phyloP scores from a whole-genome alignment of 2,329 filamentous ascomycete species.

The Scytalidium lignicola region DNA sequence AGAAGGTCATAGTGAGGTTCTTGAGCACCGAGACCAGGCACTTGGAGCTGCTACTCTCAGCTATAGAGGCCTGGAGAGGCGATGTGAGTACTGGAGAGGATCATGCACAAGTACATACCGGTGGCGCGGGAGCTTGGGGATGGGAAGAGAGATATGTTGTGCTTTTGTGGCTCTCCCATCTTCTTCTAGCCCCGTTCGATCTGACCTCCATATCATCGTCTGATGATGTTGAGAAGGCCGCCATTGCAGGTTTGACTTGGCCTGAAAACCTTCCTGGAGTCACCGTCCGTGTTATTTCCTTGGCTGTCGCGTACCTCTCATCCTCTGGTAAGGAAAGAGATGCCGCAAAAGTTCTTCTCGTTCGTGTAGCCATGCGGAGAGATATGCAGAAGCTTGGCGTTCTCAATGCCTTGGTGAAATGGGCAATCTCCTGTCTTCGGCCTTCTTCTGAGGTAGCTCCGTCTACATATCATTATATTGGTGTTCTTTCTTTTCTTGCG shows the following conservation, averaged over 20 bases:
- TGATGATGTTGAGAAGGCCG: slow-evolving; percentile 39
- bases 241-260: slow-evolving; percentile 47
- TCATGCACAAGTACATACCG: slow-evolving; percentile 1
- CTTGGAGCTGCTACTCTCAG: slow-evolving; percentile 72
- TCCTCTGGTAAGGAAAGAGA: slow-evolving; percentile 82
- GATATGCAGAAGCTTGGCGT: slow-evolving; percentile 83
- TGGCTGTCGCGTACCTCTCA: slow-evolving; percentile 67
- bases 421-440: slow-evolving; percentile 61
- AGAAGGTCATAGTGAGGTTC: slow-evolving; percentile 88
- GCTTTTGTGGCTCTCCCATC: slow-evolving; percentile 80
- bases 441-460: slow-evolving; percentile 34
- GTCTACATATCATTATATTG: slow-evolving; percentile 71
- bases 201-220: slow-evolving; percentile 74
- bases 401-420: slow-evolving; percentile 61
- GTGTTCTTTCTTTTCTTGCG: slow-evolving; percentile 73
- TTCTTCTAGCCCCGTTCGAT: slow-evolving; percentile 85
- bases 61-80: slow-evolving; percentile 57
- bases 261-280: slow-evolving; percentile 62
- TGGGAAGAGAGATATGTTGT: slow-evolving; percentile 92
- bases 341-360: slow-evolving; percentile 77
- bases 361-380: slow-evolving; percentile 72
- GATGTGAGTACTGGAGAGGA: slow-evolving; percentile 22
- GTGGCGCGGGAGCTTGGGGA: slow-evolving; percentile 39
- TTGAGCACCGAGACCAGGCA: slow-evolving; percentile 84
- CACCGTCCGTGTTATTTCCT: slow-evolving; percentile 61